Conservation (phyloP, 2,329 filamentous ascomycete species). For the Ceratocystis variospora region DNA sequence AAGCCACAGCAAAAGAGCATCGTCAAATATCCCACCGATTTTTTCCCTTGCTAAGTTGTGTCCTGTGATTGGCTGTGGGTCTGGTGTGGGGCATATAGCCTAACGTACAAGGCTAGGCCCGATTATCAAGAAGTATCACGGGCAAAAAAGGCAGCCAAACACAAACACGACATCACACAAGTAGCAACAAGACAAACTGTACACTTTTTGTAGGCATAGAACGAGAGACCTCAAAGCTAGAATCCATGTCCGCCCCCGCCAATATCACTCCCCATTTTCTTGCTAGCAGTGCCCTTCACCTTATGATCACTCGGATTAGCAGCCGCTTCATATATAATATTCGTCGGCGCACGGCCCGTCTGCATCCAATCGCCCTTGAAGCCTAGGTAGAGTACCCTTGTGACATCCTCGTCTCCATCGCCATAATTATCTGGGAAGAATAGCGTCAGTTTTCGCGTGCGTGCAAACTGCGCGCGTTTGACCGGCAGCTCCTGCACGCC, state of each 20-base stretch:
- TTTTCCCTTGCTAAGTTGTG: not conserved
- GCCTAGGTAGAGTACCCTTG: constrained; percentile 66
- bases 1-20: not conserved
- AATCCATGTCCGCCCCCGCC: constrained; percentile 28
- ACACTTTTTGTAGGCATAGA: not conserved
- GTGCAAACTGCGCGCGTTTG: constrained; percentile 76
- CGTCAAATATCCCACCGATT: not conserved
- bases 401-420: constrained; percentile 65
- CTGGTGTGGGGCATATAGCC: constrained; percentile 11
- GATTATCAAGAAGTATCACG: not conserved
- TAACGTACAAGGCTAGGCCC: not conserved
- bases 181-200: not conserved
- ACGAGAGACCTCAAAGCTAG: not conserved
- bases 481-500: constrained; percentile 81
- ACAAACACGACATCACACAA: not conserved
- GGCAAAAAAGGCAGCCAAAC: not conserved
- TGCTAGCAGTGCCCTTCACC: constrained; percentile 42
- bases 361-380: constrained; percentile 94
- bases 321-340: constrained; percentile 85
- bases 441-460: constrained; percentile 65
- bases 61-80: constrained; percentile 11
- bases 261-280: constrained; percentile 42
- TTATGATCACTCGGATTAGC: constrained; percentile 82
- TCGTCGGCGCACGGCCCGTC: constrained; percentile 55
- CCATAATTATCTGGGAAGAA: constrained; percentile 91